These are phyloP conservation scores for Cercophora newfieldiana DNA, from an alignment of 495 filamentous ascomycete species.

Conservation along the genomic window DNA sequence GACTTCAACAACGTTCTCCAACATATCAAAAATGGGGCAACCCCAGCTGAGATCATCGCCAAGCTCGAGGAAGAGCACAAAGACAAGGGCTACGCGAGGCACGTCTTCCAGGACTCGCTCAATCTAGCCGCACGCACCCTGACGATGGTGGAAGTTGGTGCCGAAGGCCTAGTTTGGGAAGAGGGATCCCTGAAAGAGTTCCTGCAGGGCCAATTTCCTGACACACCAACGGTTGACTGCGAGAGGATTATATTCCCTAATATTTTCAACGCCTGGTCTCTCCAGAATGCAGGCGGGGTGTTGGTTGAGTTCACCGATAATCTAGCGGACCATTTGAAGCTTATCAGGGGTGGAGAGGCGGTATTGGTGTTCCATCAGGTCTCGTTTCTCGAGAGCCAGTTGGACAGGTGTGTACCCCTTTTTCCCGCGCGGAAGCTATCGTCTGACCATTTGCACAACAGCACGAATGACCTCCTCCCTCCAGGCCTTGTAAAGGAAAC, in stretches of 20 bases:
- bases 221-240: background rate
- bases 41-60: background rate
- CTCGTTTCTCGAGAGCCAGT: background rate
- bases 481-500: background rate
- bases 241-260: background rate
- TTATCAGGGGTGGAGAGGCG: background rate
- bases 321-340: background rate
- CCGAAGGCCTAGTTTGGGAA: background rate
- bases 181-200: background rate
- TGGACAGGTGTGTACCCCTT: background rate
- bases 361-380: background rate
- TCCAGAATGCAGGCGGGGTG: background rate
- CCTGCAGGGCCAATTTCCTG: background rate
- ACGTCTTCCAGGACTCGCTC: background rate
- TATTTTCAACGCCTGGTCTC: background rate
- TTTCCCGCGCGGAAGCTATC: background rate
- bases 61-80: background rate
- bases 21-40: background rate
- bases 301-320: background rate
- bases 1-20: background rate
- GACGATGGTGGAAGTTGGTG: background rate
- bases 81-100: background rate
- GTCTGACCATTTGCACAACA: background rate
- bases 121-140: background rate
- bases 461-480: background rate